Percentiles rank a stretch among this genome's conserved stretches.
Evolutionary conservation across 73 alveolate species (phyloP).

Genomic region (Tetrahymena borealis): DNA sequence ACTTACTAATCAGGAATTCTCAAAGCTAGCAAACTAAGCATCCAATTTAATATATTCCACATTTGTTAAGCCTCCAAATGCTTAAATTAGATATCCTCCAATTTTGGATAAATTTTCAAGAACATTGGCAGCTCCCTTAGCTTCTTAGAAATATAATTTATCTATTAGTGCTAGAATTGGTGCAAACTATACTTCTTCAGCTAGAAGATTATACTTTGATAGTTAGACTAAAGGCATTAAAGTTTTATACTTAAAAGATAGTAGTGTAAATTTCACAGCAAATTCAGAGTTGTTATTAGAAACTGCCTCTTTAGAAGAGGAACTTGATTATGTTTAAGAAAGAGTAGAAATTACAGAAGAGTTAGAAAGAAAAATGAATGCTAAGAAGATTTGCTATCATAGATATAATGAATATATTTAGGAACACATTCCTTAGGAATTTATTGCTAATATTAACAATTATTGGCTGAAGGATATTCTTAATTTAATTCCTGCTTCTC

Average conservation of each 20-base stretch:
- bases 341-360: constrained; percentile 16
- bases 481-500: constrained; percentile 80
- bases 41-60: constrained; percentile 53
- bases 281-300: constrained; percentile 42
- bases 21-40: constrained; percentile 72
- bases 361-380: constrained; percentile 49
- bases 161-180: constrained; percentile 81
- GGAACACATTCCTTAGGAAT: constrained; percentile 80
- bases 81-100: constrained; percentile 86
- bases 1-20: constrained; percentile 59
- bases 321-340: constrained; percentile 41
- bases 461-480: constrained; percentile 81
- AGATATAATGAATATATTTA: constrained; percentile 76
- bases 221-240: constrained; percentile 67
- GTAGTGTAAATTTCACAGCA: constrained; percentile 61
- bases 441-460: constrained; percentile 79
- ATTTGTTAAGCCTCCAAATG: constrained; percentile 79
- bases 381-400: constrained; percentile 60
- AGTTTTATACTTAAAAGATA: constrained; percentile 52
- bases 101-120: constrained; percentile 89
- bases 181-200: constrained; percentile 65
- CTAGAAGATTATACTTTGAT: constrained; percentile 76
- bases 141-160: constrained; percentile 68
- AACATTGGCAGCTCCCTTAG: constrained; percentile 93
- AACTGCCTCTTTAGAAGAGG: constrained; percentile 71